Evolutionary conservation across 2,329 filamentous ascomycete species (phyloP).

Genomic region (Cercospora brassicicola): DNA sequence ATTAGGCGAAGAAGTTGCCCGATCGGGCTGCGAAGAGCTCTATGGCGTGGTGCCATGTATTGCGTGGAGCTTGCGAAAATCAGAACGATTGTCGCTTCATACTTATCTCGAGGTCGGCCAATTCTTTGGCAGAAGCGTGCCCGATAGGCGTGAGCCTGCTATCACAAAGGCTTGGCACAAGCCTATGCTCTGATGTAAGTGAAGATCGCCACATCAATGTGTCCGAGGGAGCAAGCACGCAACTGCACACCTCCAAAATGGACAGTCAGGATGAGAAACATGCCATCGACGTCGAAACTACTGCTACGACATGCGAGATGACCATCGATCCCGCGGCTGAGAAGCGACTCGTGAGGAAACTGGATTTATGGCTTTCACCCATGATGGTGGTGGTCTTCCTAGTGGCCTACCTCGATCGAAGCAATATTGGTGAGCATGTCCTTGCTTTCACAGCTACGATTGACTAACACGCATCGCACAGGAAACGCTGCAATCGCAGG

Average conservation of each 20-base stretch:
- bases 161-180: neutral
- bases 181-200: neutral
- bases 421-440: neutral
- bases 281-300: neutral
- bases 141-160: neutral
- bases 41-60: neutral
- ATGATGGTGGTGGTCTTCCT: neutral
- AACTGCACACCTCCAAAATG: neutral
- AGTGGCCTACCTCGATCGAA: neutral
- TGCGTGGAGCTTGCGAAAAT: neutral
- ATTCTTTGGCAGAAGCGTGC: neutral
- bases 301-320: neutral
- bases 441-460: no score
- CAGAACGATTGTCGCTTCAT: neutral
- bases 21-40: neutral
- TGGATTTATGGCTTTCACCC: neutral
- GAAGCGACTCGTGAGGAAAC: neutral
- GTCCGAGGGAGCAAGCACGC: neutral
- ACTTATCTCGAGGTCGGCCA: neutral
- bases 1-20: constrained; percentile 5
- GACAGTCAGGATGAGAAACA: neutral
- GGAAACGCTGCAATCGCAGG: neutral
- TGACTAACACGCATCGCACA: neutral
- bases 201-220: neutral
- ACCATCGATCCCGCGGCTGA: neutral